Base-by-base conservation (phyloP, 768 basidiomycete species). In the Pleurotus sapidus region DNA sequence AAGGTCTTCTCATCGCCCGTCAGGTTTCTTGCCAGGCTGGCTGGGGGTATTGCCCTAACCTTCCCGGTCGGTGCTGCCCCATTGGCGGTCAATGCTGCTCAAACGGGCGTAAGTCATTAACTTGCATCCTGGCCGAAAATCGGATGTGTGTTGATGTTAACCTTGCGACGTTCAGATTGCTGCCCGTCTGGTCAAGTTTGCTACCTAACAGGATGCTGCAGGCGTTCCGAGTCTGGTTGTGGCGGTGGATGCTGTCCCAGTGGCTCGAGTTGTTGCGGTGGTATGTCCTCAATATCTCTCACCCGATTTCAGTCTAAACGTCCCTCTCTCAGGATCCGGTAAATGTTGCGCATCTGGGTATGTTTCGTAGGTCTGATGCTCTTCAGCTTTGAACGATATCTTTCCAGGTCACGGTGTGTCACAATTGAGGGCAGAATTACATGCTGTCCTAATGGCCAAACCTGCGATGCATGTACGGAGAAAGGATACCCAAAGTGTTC, bases 381-480 rank as follows among this genome's bases (percentile, higher is more conserved):
- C 23, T 30, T 49, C 14, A 49, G 14, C 24, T 51, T 17, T 17
- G 7, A 17, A 9, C 12, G n/a, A 23, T 7, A 5, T 27, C 23
- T 6, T 17, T 20, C 20, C 14, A 51, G 49, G 8, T 51, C 49
- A 17, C 34, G 49, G 11, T 49, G 48, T 18, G 48, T 49, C 7
- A 49, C 48, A 4, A 49, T 49, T 3, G 25, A 30, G 20, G 48
- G 24, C 8, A 3, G 25, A 12, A 49, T 49, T 18, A 23, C 48
- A 7, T 51, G 49, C 39, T 51, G 49, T 38, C 49, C 49, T 18
- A 51, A 51, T 20, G 49, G 49, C 18, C 49, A 38, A 37, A 51
- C 34, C 6, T 51, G 34, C 14, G 49, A 51, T 20, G 49, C 34
- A 7, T 51, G 49, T 12, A 37, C 49, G 30, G 49, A 38, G 34